phyloP scores from a whole-genome alignment of 1,139 yeast genomes.

The Pichia inconspicua region DNA sequence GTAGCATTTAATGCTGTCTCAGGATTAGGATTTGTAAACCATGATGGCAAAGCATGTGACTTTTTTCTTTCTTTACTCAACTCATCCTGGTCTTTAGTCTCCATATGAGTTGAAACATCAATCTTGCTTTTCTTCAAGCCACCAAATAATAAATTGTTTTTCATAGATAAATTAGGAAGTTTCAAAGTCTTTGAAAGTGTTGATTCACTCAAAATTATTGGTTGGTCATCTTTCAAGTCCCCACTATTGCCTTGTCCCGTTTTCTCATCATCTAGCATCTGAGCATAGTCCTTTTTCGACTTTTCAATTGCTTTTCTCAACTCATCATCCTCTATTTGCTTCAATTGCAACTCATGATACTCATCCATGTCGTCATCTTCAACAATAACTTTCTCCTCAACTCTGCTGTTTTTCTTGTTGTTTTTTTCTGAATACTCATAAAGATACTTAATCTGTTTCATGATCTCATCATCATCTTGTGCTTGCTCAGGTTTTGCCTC shows the following conservation, averaged over 20 bases:
- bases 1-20: not conserved
- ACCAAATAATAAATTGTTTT: constrained; percentile 12
- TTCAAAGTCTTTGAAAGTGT: constrained; percentile 13
- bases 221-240: constrained; percentile 14
- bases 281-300: constrained; percentile 31
- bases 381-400: not conserved
- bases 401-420: constrained; percentile 9
- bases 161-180: constrained; percentile 11
- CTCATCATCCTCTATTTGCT: constrained; percentile 28
- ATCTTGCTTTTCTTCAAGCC: not conserved
- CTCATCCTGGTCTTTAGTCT: not conserved
- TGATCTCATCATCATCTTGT: constrained; percentile 9
- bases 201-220: constrained; percentile 19
- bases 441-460: constrained; percentile 25
- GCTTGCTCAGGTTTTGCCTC: not conserved
- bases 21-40: constrained; percentile 12
- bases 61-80: constrained; percentile 7
- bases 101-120: not conserved
- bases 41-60: constrained; percentile 15
- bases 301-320: constrained; percentile 36
- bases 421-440: constrained; percentile 26
- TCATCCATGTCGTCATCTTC: constrained; percentile 9
- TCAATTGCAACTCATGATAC: constrained; percentile 12
- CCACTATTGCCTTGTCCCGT: not conserved
- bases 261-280: constrained; percentile 14